Evolutionary conservation across 1,284 basidiomycete species (phyloP), one percentile per base, ranked within the genome.

Genomic region (Pterulicium gracile): DNA sequence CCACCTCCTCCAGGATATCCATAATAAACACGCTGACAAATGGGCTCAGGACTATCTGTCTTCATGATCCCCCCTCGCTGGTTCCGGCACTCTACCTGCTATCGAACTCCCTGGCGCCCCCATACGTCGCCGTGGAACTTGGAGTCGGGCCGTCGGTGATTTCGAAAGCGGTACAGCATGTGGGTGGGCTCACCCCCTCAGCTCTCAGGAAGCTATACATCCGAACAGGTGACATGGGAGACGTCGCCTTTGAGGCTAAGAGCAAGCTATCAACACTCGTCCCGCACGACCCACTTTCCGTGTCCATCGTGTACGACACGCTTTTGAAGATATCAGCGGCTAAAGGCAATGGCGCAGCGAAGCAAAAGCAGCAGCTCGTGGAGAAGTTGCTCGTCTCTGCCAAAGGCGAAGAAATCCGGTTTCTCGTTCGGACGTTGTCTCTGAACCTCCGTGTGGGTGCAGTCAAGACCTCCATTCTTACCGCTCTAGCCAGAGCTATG

Each of bases 361-460:
- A 78, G 54, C 70, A 78, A 50, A 94, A 92, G 60, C 83, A 87
- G 43, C 77, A 79, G 39, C 72, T 89, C 21, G 84, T 93, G 2
- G 82, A 91, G 54, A 84, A 80, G 56, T 71, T 96, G 27, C 73
- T 96, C 20, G 79, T 96, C 2, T 76, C 89, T 4, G 83, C 89
- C 0, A 78, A 75, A 47, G 93, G 91, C 10, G 93, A 96, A 60
- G 91, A 97, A 64, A 75, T 78, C 17, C 75, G 92, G 22, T 97
- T 82, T 56, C 68, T 96, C 15, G 85, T 88, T 23, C 75, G 93
- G 35, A 92, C 81, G 2, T 70, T 96, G 24, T 77, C 78, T 32
- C 81, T 82, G 53, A 88, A 95, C 61, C 68, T 96, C 35, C 77
- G 92, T 20, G 88, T 90, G 21, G 90, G 90, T 5, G 93, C 92